Evolutionary conservation across 768 basidiomycete species (phyloP), one percentile per base, ranked within the genome.

Genomic region (Lactarius quietus): DNA sequence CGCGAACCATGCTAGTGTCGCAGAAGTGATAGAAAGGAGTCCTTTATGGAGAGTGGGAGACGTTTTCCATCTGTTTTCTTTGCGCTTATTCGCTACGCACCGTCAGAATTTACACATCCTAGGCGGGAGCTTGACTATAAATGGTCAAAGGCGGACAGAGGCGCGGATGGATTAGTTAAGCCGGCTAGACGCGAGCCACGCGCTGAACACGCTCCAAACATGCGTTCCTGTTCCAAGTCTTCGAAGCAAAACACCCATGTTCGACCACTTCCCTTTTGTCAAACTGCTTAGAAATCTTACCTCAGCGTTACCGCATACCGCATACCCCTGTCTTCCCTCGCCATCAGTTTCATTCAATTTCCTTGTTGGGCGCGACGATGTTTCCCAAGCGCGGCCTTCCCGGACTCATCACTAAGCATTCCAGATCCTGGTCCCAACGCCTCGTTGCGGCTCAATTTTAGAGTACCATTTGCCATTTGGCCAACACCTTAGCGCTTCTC

Each of bases 121-220:
- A 55, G 54, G 29, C 54, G 54, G 54, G 33, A n/a, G 10, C n/a
- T 55, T 55, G 28, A 35, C 54, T 55, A 33, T 6, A 35, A 45
- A 23, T 26, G 23, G 48, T 3, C 23, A 31, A 12, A 17, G 26
- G 57, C 17, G 60, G 55, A 28, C 54, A 39, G 38, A 26, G 35
- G 15, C n/a, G 18, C 6, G 10, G 6, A 58, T n/a, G 9, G 60
- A 54, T 52, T 57, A 58, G 56, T 52, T 39, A 59, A 33, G 12
- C n/a, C 26, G n/a, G 23, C 35, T n/a, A 54, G n/a, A 38, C 56
- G 35, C n/a, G 56, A 66, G 56, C 48, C 65, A 66, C 65, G 65
- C 65, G 65, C 57, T 48, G 57, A 66, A 66, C 65, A 66, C 65
- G 65, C 18, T 62, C 45, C 61, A 59, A 57, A 53, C 65, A 66